Evolutionary conservation across 805 yeast genomes (phyloP), one percentile per base, ranked within the genome.

Genomic region (Komagataella phaffii): DNA sequence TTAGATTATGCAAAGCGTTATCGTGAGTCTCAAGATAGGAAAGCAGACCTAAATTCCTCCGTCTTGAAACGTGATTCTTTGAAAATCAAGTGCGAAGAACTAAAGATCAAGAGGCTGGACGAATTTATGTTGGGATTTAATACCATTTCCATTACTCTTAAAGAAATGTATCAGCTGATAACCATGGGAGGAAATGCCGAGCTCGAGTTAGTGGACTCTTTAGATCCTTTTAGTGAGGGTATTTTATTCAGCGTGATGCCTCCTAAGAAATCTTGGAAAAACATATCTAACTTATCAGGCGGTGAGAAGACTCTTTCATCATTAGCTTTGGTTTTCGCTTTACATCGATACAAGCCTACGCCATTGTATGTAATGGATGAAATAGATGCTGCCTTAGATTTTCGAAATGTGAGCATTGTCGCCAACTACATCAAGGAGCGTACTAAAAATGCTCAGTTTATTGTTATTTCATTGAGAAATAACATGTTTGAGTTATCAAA

Each of bases 151-250:
- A 72, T 81, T 63, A 86, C 96, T 6, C 75, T 93, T 56, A 93
- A 91, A 64, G 96, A 88, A 60, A 90, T 93, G 98, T 93, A 93
- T 61, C 95, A 90, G 62, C 87, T 93, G 95, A 93, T 93, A 54
- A 93, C 99, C 1, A 89, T 91, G 95, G 99, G 99, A 24, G 99
- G 99, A 40, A 93, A 91, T 70, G 99, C 99, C 0, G 99, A 93
- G 64, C 73, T 93, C 43, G 99, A 93, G 64, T 74, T 91, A 47
- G 97, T 89, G 17, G 99, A 93, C 62, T 85, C 95, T 54, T 75
- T 91, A 62, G 98, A 93, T 67, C 99, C 99, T n/a, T 93, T 93
- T 61, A 81, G 96, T 1, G 99, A 93, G 68, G 99, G 99, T 36
- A 90, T 93, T 44, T 70, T 90, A 46, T 93, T 93, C 66, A 86